phyloP scores from a whole-genome alignment of 2,329 filamentous ascomycete genomes.

The Chaetothyriales sp. region DNA sequence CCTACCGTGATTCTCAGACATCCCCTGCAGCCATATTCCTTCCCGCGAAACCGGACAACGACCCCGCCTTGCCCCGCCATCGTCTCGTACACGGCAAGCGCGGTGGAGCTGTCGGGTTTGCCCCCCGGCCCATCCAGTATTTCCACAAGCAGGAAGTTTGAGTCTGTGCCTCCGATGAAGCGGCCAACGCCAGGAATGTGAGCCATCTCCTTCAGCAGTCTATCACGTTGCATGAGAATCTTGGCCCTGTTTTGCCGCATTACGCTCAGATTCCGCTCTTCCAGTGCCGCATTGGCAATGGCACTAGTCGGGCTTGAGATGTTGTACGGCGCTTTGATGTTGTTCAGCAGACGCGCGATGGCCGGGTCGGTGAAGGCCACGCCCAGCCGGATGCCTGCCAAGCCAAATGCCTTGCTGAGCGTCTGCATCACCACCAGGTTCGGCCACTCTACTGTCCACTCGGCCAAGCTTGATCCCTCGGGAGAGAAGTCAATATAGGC shows the following conservation, averaged over 20 bases:
- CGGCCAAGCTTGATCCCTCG: slow-evolving; percentile 65
- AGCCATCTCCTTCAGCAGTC: slow-evolving; percentile 60
- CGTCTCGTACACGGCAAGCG: slow-evolving; percentile 66
- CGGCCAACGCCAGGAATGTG: slow-evolving; percentile 63
- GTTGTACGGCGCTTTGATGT: slow-evolving; percentile 91
- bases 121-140: slow-evolving; percentile 58
- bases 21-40: slow-evolving; percentile 77
- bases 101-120: slow-evolving; percentile 63
- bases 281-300: slow-evolving; percentile 61
- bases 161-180: slow-evolving; percentile 63
- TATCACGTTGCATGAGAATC: slow-evolving; percentile 63
- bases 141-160: slow-evolving; percentile 86
- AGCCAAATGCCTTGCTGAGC: slow-evolving; percentile 90
- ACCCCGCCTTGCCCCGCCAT: slow-evolving; percentile 79
- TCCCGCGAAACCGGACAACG: slow-evolving; percentile 84
- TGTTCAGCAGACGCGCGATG: slow-evolving; percentile 73
- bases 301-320: slow-evolving; percentile 76
- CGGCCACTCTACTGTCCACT: slow-evolving; percentile 84
- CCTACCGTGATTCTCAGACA: slow-evolving; percentile 87
- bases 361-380: slow-evolving; percentile 64
- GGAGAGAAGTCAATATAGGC: slow-evolving; percentile 92
- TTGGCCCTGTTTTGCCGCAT: slow-evolving; percentile 60
- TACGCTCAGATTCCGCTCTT: slow-evolving; percentile 50
- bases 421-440: slow-evolving; percentile 98
- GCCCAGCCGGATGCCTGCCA: slow-evolving; percentile 84